Base-by-base conservation (phyloP, 176 grass and related monocot genomes). In the Oryza meyeriana region DNA sequence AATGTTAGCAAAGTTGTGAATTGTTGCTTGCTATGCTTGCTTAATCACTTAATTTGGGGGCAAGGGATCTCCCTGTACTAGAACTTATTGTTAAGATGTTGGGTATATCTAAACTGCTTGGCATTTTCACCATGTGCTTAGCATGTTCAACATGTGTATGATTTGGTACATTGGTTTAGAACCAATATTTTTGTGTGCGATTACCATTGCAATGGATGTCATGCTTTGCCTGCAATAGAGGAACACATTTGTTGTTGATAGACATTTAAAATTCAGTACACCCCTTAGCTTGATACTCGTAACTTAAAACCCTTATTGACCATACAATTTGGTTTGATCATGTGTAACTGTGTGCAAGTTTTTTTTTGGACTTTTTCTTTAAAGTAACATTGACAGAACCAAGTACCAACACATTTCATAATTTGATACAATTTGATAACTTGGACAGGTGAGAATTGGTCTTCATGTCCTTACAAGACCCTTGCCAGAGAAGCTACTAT, bases 401-500 rank as follows among this genome's bases (percentile, higher is more conserved):
- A 2, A 59, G 8, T 55, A 8, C 48, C 7, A 40, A 0, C 10
- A 27, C 17, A 16, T 55, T 38, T 48, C 1, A 39, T 59, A 3
- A 41, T 69, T 4, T 87, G 44, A 61, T 65, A 34, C 66, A 2
- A 26, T 12, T 41, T 76, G 14, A 28, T 70, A 81, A 82, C 71
- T 57, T 77, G 28, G 24, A 42, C 85, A 97, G 88, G 90, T 94
- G 39, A 97, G 72, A 85, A 97, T 97, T 63, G 90, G 94, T 67
- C 88, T 97, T 62, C 89, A 90, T 87, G 90, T 97, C 55, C 90
- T 97, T 41, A 97, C 94, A 45, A 13, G 90, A 55, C 94, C 94
- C 0, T 79, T 97, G 67, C 88, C 92, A 38, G 90, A 94, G 61
- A 78, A 89, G 58, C 73, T 97, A 58, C 66, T 3, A 97, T 97